Evolutionary conservation across 2,329 filamentous ascomycete genomes (phyloP), one percentile per base, ranked within the genome.

Genomic region (Ophiobolus disseminans): DNA sequence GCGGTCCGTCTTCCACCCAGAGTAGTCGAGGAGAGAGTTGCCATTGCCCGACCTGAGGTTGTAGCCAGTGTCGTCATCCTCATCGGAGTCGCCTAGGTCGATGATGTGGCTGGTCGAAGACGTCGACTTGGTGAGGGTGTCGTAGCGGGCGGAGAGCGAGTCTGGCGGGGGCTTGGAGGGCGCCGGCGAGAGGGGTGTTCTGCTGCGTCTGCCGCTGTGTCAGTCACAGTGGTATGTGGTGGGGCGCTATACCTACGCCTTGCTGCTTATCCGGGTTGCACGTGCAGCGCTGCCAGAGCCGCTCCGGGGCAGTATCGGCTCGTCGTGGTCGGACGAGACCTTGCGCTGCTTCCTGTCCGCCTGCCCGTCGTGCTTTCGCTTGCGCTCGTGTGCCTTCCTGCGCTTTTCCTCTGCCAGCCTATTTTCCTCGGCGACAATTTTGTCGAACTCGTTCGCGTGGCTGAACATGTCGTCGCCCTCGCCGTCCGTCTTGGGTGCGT

Each of bases 381-480:
- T 21, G 13, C n/a, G 23, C 4, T 16, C 21, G 22, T n/a, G n/a
- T n/a, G 21, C 26, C 35, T 44, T 43, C 25, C 34, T 48, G 17
- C 48, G 49, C 32, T 59, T 56, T 31, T 47, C 54, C 20, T 66
- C 63, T 32, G 63, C 65, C 23, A 59, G 54, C 21, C 63, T 68
- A 45, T 71, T 60, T 37, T 77, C 57, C 35, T 75, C 69, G 25
- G 73, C 69, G 11, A 77, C 64, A 39, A 75, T 68, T 7, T 73
- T 66, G 14, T 60, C 54, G 59, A 73, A 77, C 17, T 70, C 63
- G 40, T 64, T 69, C 2, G 75, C 73, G 45, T 77, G 75, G 42
- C 73, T 76, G 57, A 80, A 80, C 21, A 79, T 69, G 43, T 65
- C 58, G 23, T 69, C 63, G 10, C 55, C 60, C 17, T 69, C 63